A percentile compares a stretch with the other conserved stretches of the same genome.
Evolutionary conservation across 1,139 yeast species (phyloP).

Genomic region (Pichia sp.): DNA sequence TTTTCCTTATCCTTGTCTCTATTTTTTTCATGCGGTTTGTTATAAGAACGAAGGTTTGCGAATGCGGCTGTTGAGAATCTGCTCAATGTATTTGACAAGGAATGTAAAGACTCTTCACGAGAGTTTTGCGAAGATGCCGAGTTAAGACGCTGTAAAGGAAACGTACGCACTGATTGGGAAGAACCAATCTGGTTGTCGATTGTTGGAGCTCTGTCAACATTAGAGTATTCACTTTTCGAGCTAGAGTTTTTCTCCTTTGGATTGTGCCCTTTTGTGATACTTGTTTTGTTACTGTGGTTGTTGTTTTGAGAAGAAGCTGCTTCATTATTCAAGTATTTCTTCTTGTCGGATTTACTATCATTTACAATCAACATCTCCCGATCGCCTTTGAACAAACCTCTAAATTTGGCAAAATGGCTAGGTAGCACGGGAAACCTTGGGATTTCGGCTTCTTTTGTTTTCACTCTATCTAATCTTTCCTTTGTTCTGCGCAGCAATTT

Average conservation of each 20-base stretch:
- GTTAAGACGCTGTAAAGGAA: background rate
- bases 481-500: conserved; percentile 48
- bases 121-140: background rate
- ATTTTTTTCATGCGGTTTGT: background rate
- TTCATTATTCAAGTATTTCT: background rate
- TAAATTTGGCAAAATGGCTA: conserved; percentile 10
- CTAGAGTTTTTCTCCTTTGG: background rate
- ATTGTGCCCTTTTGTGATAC: background rate
- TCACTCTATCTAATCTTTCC: conserved; percentile 24
- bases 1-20: background rate
- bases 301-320: background rate
- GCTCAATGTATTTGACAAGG: conserved; percentile 8
- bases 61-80: conserved; percentile 11
- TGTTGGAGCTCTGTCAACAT: background rate
- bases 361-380: background rate
- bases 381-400: conserved; percentile 13
- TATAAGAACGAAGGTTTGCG: background rate
- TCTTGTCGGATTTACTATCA: conserved; percentile 2
- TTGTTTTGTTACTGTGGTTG: background rate
- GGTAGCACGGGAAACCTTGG: conserved; percentile 40
- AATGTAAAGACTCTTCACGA: background rate
- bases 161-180: background rate
- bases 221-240: background rate
- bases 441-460: conserved; percentile 34
- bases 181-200: background rate